These are phyloP conservation scores for Dictyostelium discoideum DNA, from an alignment of 78 protist species.

Conservation along the genomic window dicty_2.7 NC_007088.5:1852501-1853000, in stretches of 20 bases:
- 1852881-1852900: background rate
- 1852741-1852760: background rate
- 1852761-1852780: background rate
- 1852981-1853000: too few relatives aligned
- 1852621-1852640: too few relatives aligned
- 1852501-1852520: background rate
- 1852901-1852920: background rate
- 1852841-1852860: background rate
- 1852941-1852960: background rate
- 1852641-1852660: too few relatives aligned
- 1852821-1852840: too few relatives aligned
- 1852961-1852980: background rate
- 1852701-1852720: background rate
- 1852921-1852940: background rate
- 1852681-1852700: background rate
- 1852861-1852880: background rate
- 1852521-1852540: too few relatives aligned
- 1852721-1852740: too few relatives aligned
- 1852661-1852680: background rate
- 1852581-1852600: background rate
- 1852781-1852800: too few relatives aligned
- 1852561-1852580: background rate
- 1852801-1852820: too few relatives aligned
- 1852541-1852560: background rate
- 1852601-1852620: too few relatives aligned